Percentiles rank a stretch among this genome's conserved stretches.
phyloP scores from a whole-genome alignment of 2,329 filamentous ascomycete genomes.

The Geoglossum cookeanum region DNA sequence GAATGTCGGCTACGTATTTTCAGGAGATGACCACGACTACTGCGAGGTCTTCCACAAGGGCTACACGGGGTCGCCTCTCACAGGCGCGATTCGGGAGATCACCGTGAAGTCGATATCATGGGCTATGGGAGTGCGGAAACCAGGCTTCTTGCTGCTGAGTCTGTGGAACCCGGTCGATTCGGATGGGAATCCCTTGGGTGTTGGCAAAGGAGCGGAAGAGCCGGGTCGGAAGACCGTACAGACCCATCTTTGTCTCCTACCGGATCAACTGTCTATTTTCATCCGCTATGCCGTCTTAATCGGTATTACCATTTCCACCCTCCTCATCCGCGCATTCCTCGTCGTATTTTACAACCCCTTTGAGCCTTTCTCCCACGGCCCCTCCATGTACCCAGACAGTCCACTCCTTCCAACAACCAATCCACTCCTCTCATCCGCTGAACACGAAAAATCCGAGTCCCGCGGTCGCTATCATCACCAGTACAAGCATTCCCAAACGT shows the following conservation, averaged over 20 bases:
- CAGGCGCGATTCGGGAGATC: slow-evolving; percentile 46
- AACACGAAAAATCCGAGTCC: slow-evolving; percentile 12
- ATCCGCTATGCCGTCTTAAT: slow-evolving; percentile 54
- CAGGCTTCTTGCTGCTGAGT: slow-evolving; percentile 74
- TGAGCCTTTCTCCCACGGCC: slow-evolving; percentile 5
- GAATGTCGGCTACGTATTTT: slow-evolving; percentile 69
- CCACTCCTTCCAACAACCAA: slow-evolving; percentile 16
- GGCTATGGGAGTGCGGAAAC: slow-evolving; percentile 84
- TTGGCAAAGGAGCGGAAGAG: slow-evolving; percentile 15
- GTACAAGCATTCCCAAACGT: neutral
- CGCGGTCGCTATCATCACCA: slow-evolving; percentile 4
- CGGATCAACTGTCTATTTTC: slow-evolving; percentile 72
- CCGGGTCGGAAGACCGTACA: slow-evolving; percentile 43
- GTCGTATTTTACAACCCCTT: slow-evolving; percentile 13
- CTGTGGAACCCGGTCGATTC: slow-evolving; percentile 78
- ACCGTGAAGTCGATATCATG: slow-evolving; percentile 91
- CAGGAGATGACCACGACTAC: slow-evolving; percentile 95
- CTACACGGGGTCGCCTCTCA: slow-evolving; percentile 32
- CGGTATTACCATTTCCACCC: slow-evolving; percentile 28
- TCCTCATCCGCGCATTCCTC: slow-evolving; percentile 26
- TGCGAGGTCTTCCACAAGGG: slow-evolving; percentile 70
- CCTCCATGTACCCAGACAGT: slow-evolving; percentile 6
- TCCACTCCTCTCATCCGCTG: neutral
- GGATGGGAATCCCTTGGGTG: slow-evolving; percentile 14
- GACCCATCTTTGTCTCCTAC: slow-evolving; percentile 76